phyloP scores from a whole-genome alignment of 495 filamentous ascomycete genomes.

The Penicillium bovifimosum region DNA sequence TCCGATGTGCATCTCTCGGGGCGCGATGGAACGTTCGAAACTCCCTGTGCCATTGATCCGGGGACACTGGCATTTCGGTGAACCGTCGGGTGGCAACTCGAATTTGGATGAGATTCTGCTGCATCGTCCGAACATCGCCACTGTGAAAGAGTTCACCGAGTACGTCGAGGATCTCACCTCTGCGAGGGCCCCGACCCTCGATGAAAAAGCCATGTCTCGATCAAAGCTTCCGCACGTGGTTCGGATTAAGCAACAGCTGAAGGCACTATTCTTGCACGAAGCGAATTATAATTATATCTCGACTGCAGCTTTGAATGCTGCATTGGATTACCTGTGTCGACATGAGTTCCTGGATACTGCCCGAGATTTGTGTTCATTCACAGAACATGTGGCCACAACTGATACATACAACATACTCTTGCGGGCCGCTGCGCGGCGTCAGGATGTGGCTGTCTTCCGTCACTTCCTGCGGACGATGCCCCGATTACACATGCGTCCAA shows the following conservation, averaged over 20 bases:
- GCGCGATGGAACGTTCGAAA: slow-evolving; percentile 14
- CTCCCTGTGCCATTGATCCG: slow-evolving; percentile 27
- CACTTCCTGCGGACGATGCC: slow-evolving; percentile 31
- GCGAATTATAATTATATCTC: slow-evolving; percentile 26
- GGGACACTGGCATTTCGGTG: slow-evolving; percentile 26
- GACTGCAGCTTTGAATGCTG: slow-evolving; percentile 37
- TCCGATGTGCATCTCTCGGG: slow-evolving; percentile 27
- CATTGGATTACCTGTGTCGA: slow-evolving; percentile 34
- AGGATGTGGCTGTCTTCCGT: slow-evolving; percentile 32
- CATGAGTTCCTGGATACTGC: slow-evolving; percentile 26
- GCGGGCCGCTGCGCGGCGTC: slow-evolving; percentile 27
- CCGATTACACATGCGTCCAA: slow-evolving; percentile 31
- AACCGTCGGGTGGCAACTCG: neutral
- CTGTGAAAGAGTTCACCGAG: slow-evolving; percentile 31
- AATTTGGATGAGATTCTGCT: slow-evolving; percentile 12
- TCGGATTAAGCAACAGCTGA: slow-evolving; percentile 15
- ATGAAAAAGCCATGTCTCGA: neutral
- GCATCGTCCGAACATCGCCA: slow-evolving; percentile 1
- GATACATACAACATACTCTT: slow-evolving; percentile 45
- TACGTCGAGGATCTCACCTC: slow-evolving; percentile 31
- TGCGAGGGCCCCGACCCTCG: neutral
- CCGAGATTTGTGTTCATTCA: slow-evolving; percentile 23
- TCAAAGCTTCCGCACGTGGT: slow-evolving; percentile 2
- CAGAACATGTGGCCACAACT: slow-evolving; percentile 33
- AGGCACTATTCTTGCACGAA: slow-evolving; percentile 22